Percentiles rank a stretch among this genome's conserved stretches.
Evolutionary conservation across 2,329 filamentous ascomycete species (phyloP).

Genomic region (Aureobasidium sp.): DNA sequence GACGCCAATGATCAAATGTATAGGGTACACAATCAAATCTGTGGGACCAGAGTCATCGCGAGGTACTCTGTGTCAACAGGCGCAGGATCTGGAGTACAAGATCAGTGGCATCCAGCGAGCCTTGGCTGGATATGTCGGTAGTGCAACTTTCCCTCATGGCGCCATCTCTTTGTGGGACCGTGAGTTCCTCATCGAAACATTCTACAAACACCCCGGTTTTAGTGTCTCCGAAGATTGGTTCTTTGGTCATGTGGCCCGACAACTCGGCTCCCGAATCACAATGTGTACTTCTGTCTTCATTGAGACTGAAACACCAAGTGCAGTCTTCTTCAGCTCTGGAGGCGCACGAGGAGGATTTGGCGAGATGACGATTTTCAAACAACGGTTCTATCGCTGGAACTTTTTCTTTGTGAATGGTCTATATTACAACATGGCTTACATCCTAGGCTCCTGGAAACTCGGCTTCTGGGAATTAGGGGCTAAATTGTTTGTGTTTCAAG

Average conservation of each 20-base stretch:
- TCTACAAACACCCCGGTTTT: slow-evolving; percentile 45
- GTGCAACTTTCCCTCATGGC: slow-evolving; percentile 45
- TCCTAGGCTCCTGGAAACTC: slow-evolving; percentile 42
- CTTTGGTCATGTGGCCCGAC: slow-evolving; percentile 43
- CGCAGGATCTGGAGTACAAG: slow-evolving; percentile 49
- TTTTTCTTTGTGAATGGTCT: slow-evolving; percentile 47
- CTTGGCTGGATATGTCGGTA: slow-evolving; percentile 40
- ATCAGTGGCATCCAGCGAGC: slow-evolving; percentile 41
- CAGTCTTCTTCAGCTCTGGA: slow-evolving; percentile 37
- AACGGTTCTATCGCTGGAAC: slow-evolving; percentile 47
- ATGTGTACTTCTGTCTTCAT: slow-evolving; percentile 47
- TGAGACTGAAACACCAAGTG: slow-evolving; percentile 43
- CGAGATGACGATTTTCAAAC: slow-evolving; percentile 48
- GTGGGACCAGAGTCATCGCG: slow-evolving; percentile 20
- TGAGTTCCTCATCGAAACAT: slow-evolving; percentile 40
- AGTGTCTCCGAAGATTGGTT: slow-evolving; percentile 48
- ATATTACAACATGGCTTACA: slow-evolving; percentile 43
- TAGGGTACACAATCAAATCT: slow-evolving; percentile 45
- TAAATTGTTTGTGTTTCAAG: slow-evolving; percentile 45
- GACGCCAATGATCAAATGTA: slow-evolving; percentile 36
- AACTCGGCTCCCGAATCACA: slow-evolving; percentile 39
- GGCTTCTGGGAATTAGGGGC: slow-evolving; percentile 45
- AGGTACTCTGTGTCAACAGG: slow-evolving; percentile 25
- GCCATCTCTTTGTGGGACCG: slow-evolving; percentile 45
- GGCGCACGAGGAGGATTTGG: slow-evolving; percentile 43